Conservation (phyloP, 2,329 filamentous ascomycete genomes). For the Diaporthe capsici region DNA sequence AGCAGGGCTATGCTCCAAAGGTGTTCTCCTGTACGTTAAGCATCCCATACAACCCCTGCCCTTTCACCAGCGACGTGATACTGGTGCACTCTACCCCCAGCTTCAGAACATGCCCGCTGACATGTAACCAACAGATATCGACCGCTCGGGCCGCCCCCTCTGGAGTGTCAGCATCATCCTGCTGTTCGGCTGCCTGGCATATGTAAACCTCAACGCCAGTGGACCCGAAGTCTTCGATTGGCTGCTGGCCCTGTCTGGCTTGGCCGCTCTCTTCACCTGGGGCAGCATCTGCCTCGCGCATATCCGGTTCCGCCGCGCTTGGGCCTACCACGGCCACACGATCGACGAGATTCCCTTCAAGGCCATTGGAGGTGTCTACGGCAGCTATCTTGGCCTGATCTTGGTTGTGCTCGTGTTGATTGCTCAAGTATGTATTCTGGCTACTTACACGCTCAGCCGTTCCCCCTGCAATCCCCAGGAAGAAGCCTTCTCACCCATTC, state of each 20-base stretch:
- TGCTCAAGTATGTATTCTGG: slow-evolving; percentile 57
- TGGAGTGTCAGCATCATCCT: slow-evolving; percentile 63
- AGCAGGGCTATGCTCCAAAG: slow-evolving; percentile 71
- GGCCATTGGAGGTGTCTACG: slow-evolving; percentile 71
- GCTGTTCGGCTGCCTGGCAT: slow-evolving; percentile 65
- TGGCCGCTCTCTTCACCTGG: slow-evolving; percentile 78
- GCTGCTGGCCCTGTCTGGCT: slow-evolving; percentile 75
- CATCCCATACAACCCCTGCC: slow-evolving; percentile 34
- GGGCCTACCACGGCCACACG: slow-evolving; percentile 72
- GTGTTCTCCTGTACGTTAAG: slow-evolving; percentile 56
- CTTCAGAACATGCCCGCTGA: not conserved
- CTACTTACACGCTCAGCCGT: not conserved
- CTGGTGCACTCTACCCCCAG: not conserved
- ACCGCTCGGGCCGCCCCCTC: slow-evolving; percentile 69
- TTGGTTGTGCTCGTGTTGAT: slow-evolving; percentile 70
- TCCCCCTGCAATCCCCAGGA: too few species aligned
- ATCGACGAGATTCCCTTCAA: slow-evolving; percentile 77
- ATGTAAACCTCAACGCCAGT: slow-evolving; percentile 58
- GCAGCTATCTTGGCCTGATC: slow-evolving; percentile 74
- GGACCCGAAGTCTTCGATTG: slow-evolving; percentile 72
- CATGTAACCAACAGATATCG: slow-evolving; percentile 58
- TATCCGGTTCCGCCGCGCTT: slow-evolving; percentile 77
- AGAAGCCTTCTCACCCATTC: not conserved
- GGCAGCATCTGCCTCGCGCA: slow-evolving; percentile 77
- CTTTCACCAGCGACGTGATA: not conserved